A percentile compares a stretch with the other conserved stretches of the same genome.
Evolutionary conservation across 352 stramenopile species (phyloP).

Genomic region (Pythium monospermum): DNA sequence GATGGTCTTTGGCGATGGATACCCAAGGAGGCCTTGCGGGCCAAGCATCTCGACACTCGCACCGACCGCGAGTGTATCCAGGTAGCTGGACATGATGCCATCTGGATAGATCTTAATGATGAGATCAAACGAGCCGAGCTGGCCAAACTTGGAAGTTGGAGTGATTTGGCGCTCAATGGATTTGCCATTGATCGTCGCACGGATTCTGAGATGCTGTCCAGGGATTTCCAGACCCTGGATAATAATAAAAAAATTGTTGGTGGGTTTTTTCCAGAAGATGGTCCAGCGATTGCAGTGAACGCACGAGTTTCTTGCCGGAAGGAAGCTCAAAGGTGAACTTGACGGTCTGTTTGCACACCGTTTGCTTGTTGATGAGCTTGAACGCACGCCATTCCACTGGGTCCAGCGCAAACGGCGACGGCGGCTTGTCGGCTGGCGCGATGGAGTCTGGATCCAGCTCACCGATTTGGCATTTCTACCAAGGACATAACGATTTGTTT

Average conservation of each 20-base stretch:
- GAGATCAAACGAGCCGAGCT: slow-evolving; percentile 64
- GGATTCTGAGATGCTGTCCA: slow-evolving; percentile 77
- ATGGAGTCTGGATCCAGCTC: slow-evolving; percentile 55
- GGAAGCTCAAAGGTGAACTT: slow-evolving; percentile 80
- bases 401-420: slow-evolving; percentile 43
- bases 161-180: slow-evolving; percentile 75
- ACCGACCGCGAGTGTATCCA: slow-evolving; percentile 47
- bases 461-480: slow-evolving; percentile 75
- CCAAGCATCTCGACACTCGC: slow-evolving; percentile 70
- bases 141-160: slow-evolving; percentile 67
- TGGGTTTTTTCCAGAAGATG: not conserved
- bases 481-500: too few species aligned
- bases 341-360: slow-evolving; percentile 46
- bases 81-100: slow-evolving; percentile 67
- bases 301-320: slow-evolving; percentile 48
- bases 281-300: not conserved
- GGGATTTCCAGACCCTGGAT: slow-evolving; percentile 54
- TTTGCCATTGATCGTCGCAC: slow-evolving; percentile 67
- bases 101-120: slow-evolving; percentile 76
- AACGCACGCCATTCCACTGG: slow-evolving; percentile 65
- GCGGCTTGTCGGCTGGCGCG: slow-evolving; percentile 22
- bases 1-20: slow-evolving; percentile 45
- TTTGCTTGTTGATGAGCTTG: slow-evolving; percentile 50
- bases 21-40: slow-evolving; percentile 59
- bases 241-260: too few species aligned